phyloP scores from a whole-genome alignment of 108 stramenopile genomes.

The Conticribra weissflogii region DNA sequence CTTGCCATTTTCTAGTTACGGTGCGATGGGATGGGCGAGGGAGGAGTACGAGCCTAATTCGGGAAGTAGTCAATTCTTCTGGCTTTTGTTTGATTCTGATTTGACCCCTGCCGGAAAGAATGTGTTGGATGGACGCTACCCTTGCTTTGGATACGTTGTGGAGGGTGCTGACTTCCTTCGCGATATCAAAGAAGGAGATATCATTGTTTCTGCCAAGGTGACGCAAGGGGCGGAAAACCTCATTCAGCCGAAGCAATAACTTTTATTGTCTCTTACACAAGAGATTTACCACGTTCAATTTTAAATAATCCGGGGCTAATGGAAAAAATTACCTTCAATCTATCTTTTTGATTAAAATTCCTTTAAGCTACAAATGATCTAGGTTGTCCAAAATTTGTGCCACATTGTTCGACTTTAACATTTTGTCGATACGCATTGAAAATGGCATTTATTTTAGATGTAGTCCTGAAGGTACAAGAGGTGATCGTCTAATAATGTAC shows the following conservation, averaged over 20 bases:
- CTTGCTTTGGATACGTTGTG: constrained; percentile 94
- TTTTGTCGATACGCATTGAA: too few species aligned
- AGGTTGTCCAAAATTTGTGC: too few species aligned
- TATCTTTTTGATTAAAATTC: too few species aligned
- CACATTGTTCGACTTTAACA: too few species aligned
- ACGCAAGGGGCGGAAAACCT: constrained; percentile 72
- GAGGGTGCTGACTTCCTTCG: constrained; percentile 91
- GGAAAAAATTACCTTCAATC: too few species aligned
- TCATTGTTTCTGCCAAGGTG: constrained; percentile 94
- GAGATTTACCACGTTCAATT: too few species aligned
- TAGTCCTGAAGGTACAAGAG: too few species aligned
- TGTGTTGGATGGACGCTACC: constrained; percentile 94
- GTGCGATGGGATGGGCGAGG: constrained; percentile 97
- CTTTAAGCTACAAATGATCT: too few species aligned
- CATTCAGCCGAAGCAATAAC: constrained; percentile 46
- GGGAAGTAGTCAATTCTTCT: constrained; percentile 95
- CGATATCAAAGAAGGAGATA: constrained; percentile 92
- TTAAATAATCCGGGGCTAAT: too few species aligned
- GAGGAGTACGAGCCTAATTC: constrained; percentile 94
- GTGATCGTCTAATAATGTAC: too few species aligned
- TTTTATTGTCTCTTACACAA: too few species aligned
- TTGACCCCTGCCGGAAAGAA: constrained; percentile 99
- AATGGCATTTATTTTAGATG: too few species aligned
- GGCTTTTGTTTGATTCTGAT: constrained; percentile 96
- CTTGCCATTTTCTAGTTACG: constrained; percentile 91